A percentile compares a stretch with the other conserved stretches of the same genome.
Evolutionary conservation across 2,329 filamentous ascomycete species (phyloP).

Genomic region (Colletotrichum lentis): DNA sequence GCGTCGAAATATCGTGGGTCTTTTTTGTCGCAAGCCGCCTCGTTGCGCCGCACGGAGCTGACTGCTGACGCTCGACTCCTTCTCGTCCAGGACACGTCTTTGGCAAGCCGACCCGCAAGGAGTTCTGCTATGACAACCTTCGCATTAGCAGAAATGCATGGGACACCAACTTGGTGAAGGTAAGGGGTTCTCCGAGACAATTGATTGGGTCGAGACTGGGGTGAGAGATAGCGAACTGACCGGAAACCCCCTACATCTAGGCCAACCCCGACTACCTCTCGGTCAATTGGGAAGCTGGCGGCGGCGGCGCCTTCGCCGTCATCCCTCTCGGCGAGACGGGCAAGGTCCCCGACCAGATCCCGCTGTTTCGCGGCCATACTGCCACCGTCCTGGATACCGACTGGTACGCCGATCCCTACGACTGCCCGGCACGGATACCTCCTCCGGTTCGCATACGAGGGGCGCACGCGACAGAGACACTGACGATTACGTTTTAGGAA

Average conservation of each 20-base stretch:
- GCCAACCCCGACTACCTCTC: conserved; percentile 95
- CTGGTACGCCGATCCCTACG: conserved; percentile 69
- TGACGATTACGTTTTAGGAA: conserved; percentile 66
- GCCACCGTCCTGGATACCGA: conserved; percentile 96
- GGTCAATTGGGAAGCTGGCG: conserved; percentile 98
- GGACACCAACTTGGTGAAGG: conserved; percentile 99
- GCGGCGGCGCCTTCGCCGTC: conserved; percentile 95
- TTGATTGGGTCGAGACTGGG: conserved; percentile 1
- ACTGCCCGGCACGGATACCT: conserved; percentile 24
- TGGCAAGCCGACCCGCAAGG: conserved; percentile 93
- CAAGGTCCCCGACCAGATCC: conserved; percentile 89
- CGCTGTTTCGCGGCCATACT: conserved; percentile 95
- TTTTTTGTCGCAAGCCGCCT: conserved; percentile 41
- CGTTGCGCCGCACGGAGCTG: conserved; percentile 41
- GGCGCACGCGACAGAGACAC: conserved; percentile 38
- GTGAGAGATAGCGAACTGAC: conserved; percentile 20
- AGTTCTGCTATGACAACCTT: conserved; percentile 98
- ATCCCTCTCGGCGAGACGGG: conserved; percentile 90
- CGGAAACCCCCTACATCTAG: conserved; percentile 54
- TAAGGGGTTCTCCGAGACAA: conserved; percentile 52
- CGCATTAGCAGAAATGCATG: conserved; percentile 98
- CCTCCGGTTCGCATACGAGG: conserved; percentile 25
- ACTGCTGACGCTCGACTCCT: conserved; percentile 38
- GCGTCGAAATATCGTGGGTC: conserved; percentile 73
- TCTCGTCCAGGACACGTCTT: conserved; percentile 86